Conservation (phyloP, 495 filamentous ascomycete species). For the Saxophila tyrrhenica region DNA sequence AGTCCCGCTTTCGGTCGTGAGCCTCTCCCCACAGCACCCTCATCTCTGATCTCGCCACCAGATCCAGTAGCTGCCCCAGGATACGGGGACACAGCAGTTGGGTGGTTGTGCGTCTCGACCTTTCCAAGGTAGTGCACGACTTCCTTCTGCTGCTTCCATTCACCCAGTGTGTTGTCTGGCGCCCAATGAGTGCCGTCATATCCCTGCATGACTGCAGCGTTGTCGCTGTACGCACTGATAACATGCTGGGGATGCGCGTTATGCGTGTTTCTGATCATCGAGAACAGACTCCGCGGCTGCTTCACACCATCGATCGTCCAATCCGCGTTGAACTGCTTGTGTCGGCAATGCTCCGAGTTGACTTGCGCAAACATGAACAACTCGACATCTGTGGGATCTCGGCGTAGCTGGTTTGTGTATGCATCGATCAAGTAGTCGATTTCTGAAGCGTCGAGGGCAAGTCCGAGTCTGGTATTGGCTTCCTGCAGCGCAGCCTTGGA, state of each 20-base stretch:
- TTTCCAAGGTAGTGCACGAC: conserved; percentile 80
- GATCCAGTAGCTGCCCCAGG: conserved; percentile 88
- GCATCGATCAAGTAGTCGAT: conserved; percentile 87
- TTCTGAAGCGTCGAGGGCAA: conserved; percentile 78
- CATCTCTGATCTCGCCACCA: conserved; percentile 89
- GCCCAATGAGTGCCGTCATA: conserved; percentile 68
- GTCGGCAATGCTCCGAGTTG: conserved; percentile 68
- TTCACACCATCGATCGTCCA: conserved; percentile 90
- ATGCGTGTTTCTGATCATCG: conserved; percentile 93
- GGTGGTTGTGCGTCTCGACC: conserved; percentile 97
- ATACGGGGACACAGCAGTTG: conserved; percentile 83
- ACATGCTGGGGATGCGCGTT: conserved; percentile 63
- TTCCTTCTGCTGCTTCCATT: conserved; percentile 83
- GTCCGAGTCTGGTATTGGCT: conserved; percentile 69
- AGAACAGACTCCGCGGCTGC: conserved; percentile 71
- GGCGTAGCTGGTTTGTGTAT: conserved; percentile 59
- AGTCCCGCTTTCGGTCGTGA: conserved; percentile 90
- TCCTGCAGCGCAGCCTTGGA: conserved; percentile 63
- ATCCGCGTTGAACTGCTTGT: conserved; percentile 87
- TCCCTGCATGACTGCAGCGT: conserved; percentile 85
- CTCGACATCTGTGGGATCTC: conserved; percentile 79
- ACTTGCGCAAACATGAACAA: conserved; percentile 99
- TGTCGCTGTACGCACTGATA: conserved; percentile 93
- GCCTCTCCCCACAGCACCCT: conserved; percentile 85
- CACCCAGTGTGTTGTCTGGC: conserved; percentile 68